A percentile compares a stretch with the other conserved stretches of the same genome.
Evolutionary conservation across 2,329 filamentous ascomycete species (phyloP).

Genomic region (Aureobasidium lini): DNA sequence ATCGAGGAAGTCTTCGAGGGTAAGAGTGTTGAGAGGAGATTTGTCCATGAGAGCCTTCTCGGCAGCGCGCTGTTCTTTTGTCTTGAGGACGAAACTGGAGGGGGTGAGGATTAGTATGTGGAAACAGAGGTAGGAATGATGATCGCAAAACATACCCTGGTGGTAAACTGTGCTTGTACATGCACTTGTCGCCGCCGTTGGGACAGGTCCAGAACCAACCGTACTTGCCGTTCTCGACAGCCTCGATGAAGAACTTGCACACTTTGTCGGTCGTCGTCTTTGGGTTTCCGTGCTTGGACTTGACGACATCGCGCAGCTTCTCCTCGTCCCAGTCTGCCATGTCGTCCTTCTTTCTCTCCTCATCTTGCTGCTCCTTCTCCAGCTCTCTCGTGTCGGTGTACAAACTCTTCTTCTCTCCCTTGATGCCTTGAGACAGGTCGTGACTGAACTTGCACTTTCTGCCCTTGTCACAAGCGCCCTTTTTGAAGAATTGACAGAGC

Average conservation of each 20-base stretch:
- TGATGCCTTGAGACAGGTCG: constrained; percentile 80
- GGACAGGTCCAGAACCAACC: constrained; percentile 99
- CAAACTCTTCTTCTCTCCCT: constrained; percentile 83
- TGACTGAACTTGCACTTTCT: constrained; percentile 98
- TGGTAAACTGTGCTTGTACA: constrained; percentile 93
- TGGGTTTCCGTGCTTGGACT: constrained; percentile 97
- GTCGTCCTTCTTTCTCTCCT: constrained; percentile 76
- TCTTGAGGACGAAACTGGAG: constrained; percentile 85
- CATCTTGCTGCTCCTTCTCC: constrained; percentile 61
- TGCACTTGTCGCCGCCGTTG: constrained; percentile 95
- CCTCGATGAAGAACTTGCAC: constrained; percentile 96
- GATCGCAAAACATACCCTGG: constrained; percentile 62
- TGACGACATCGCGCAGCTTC: constrained; percentile 80
- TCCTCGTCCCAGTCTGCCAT: constrained; percentile 98
- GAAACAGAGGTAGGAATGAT: neutral
- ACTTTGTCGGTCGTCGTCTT: constrained; percentile 95
- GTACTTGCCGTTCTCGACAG: constrained; percentile 97
- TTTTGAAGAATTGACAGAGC: constrained; percentile 93
- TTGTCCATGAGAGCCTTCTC: constrained; percentile 97
- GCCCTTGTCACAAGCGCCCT: constrained; percentile 92
- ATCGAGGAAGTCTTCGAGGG: constrained; percentile 94
- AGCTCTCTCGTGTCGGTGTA: constrained; percentile 76
- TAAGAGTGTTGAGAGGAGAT: constrained; percentile 86
- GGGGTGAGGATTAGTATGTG: neutral
- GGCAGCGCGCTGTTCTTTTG: constrained; percentile 88